These are phyloP conservation scores for Pulveroboletus ravenelii DNA, from an alignment of 768 basidiomycete genomes.

Conservation along the genomic window DNA sequence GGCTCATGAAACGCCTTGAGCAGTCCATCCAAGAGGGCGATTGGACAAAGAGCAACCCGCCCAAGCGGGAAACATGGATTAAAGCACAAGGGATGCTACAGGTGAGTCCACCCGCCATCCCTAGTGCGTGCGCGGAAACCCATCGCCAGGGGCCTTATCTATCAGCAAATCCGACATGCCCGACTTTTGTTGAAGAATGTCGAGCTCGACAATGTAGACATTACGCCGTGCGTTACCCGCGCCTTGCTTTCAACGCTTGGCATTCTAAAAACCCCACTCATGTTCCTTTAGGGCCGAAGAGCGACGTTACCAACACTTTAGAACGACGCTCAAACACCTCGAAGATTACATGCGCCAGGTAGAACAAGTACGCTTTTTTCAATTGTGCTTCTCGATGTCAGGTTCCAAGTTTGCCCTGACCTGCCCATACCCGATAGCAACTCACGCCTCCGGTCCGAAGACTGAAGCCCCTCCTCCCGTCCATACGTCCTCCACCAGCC, in stretches of 20 bases:
- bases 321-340: constrained; percentile 48
- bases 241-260: neutral
- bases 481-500: constrained; percentile 41
- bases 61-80: constrained; percentile 42
- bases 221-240: constrained; percentile 36
- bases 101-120: constrained; percentile 34
- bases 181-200: constrained; percentile 54
- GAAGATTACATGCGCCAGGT: constrained; percentile 50
- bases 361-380: constrained; percentile 40
- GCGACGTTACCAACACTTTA: constrained; percentile 43
- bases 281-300: constrained; percentile 35
- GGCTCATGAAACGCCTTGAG: constrained; percentile 59
- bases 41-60: constrained; percentile 28
- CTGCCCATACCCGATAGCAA: constrained; percentile 30
- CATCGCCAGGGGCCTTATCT: neutral
- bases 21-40: constrained; percentile 39
- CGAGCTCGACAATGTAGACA: constrained; percentile 44
- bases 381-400: no score
- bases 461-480: constrained; percentile 49
- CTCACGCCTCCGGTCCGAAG: constrained; percentile 36
- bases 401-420: neutral
- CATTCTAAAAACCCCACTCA: neutral
- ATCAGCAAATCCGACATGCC: constrained; percentile 51
- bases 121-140: neutral
- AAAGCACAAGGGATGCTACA: constrained; percentile 53